Evolutionary conservation across 1,139 yeast genomes (phyloP).

Genomic region (Saccharomyces hybrid): DNA sequence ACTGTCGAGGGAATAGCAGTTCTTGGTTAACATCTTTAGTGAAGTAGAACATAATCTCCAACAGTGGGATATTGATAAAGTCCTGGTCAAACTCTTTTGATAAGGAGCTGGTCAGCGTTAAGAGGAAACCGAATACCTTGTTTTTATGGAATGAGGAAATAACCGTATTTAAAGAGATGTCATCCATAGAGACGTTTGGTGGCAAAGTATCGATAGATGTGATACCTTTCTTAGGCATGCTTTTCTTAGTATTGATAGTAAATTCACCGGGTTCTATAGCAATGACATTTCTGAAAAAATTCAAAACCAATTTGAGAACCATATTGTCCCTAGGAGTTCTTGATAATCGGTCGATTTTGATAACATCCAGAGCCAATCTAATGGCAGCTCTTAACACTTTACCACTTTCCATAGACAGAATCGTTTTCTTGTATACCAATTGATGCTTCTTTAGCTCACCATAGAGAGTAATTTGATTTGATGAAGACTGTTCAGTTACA

Average conservation of each 20-base stretch:
- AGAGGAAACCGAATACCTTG: conserved; percentile 62
- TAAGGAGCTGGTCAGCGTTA: conserved; percentile 60
- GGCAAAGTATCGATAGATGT: conserved; percentile 43
- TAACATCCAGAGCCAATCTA: conserved; percentile 59
- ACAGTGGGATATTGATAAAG: conserved; percentile 52
- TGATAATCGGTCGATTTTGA: conserved; percentile 46
- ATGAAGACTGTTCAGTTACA: conserved; percentile 43
- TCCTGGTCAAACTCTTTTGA: conserved; percentile 56
- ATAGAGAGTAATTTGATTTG: conserved; percentile 49
- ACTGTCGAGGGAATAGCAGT: conserved; percentile 8
- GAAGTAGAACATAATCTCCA: conserved; percentile 65
- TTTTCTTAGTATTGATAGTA: conserved; percentile 39
- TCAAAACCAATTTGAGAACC: conserved; percentile 62
- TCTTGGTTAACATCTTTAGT: conserved; percentile 47
- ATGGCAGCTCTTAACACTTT: conserved; percentile 61
- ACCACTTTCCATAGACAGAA: conserved; percentile 54
- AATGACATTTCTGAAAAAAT: conserved; percentile 66
- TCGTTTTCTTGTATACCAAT: conserved; percentile 59
- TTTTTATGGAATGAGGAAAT: conserved; percentile 54
- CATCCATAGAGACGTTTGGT: conserved; percentile 49
- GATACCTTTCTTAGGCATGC: conserved; percentile 31
- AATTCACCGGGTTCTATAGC: conserved; percentile 64
- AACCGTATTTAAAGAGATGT: conserved; percentile 57
- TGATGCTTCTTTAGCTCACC: conserved; percentile 63
- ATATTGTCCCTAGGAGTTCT: conserved; percentile 69